Evolutionary conservation across 805 yeast species (phyloP), one percentile per base, ranked within the genome.

Genomic region (Torulaspora indica): DNA sequence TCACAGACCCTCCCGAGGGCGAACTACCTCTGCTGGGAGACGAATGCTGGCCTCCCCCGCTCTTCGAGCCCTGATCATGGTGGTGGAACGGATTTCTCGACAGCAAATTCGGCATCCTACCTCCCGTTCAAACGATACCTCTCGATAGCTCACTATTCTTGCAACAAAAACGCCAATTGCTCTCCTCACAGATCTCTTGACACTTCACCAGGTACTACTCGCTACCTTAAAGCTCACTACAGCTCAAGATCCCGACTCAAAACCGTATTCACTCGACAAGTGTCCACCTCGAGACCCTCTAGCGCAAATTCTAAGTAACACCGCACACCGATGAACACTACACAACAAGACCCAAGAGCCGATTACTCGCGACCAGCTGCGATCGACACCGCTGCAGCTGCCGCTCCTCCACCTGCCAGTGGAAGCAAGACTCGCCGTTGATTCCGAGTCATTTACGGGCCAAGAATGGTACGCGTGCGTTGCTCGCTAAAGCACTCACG

Each of bases 81-180:
- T 51, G 55, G 34, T 56, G 57, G 41, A 61, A 61, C 8, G 61
- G 63, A 38, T 59, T 61, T 43, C 63, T 58, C 2, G 61, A 55
- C 22, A 61, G 48, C 33, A 61, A 33, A 20, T 51, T 54, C 1
- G 66, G 64, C 66, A 61, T 61, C 35, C 23, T n/a, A 28, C 27
- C 15, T 8, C 22, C 28, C 24, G 15, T 28, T 18, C 12, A 1
- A 30, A 4, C n/a, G 6, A 7, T 22, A 14, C 23, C 28, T 35
- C 5, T 22, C 10, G 37, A 5, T 8, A 25, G 9, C 7, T 8
- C 10, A 25, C 28, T 25, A 12, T 25, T 25, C 10, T 25, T 25
- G 7, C 10, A 25, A 25, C 28, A 25, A 25, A 25, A 23, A n/a
- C n/a, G 5, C 5, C 22, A 20, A 20, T 20, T 20, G 22, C 4